A percentile compares a stretch with the other conserved stretches of the same genome.
phyloP scores from a whole-genome alignment of 306 rosid species.

The Lagenaria siceraria region DNA sequence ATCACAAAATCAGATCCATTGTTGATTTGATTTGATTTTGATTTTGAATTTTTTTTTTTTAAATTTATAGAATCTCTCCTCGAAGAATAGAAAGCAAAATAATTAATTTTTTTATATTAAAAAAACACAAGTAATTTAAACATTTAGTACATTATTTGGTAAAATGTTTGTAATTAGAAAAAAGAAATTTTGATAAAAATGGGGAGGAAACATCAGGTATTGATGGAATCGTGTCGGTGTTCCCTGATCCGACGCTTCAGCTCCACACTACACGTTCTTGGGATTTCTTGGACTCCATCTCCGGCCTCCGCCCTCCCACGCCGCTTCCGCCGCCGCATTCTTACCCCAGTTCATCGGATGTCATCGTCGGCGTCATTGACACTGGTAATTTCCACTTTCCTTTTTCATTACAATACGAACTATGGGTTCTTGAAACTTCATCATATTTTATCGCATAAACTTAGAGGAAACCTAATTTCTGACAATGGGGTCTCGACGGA shows the following conservation, averaged over 20 bases:
- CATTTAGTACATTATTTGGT: neutral
- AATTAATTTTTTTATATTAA: too few species aligned
- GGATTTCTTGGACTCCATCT: constrained; percentile 59
- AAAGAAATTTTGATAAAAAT: neutral
- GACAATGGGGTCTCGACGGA: neutral
- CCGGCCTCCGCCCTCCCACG: constrained; percentile 18
- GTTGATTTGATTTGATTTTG: too few species aligned
- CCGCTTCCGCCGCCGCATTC: neutral
- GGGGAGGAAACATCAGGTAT: constrained; percentile 32
- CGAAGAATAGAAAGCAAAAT: too few species aligned
- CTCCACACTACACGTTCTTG: constrained; percentile 92
- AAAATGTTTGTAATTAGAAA: neutral
- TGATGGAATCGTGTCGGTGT: constrained; percentile 54
- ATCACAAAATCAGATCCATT: too few species aligned
- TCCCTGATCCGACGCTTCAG: constrained; percentile 46
- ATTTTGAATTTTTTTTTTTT: too few species aligned
- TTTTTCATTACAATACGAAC: neutral
- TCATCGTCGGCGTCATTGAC: constrained; percentile 63
- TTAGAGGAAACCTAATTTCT: neutral
- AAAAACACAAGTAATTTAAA: too few species aligned
- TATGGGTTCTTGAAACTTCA: neutral
- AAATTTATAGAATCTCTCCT: too few species aligned
- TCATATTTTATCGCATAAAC: neutral
- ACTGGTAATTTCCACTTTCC: constrained; percentile 35
- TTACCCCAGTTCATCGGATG: constrained; percentile 28